Percentiles rank a stretch among this genome's conserved stretches.
phyloP scores from a whole-genome alignment of 2,329 filamentous ascomycete species.

The Arthrobotrys entomopaga region DNA sequence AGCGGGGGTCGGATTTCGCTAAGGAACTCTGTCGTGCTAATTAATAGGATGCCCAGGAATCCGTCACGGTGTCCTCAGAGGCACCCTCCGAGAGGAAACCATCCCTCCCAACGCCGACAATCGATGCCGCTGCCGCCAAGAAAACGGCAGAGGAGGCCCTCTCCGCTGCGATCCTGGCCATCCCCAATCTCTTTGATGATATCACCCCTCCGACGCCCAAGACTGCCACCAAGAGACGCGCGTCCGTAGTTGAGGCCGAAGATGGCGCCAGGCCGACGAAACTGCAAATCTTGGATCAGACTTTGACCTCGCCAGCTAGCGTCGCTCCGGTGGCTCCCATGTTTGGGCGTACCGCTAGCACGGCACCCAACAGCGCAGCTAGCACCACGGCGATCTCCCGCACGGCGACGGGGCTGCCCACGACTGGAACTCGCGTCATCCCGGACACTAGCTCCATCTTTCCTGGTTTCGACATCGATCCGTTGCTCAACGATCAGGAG shows the following conservation, averaged over 20 bases:
- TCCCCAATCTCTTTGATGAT: conserved; percentile 40
- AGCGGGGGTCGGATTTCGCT: conserved; percentile 1
- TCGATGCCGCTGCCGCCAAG: conserved; percentile 46
- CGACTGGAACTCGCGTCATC: conserved; percentile 11
- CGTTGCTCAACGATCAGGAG: conserved; percentile 38
- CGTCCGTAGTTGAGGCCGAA: conserved; percentile 17
- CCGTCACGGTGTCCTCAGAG: conserved; percentile 30
- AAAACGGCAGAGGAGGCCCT: conserved; percentile 49
- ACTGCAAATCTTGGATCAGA: conserved; percentile 47
- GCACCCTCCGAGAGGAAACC: conserved; percentile 35
- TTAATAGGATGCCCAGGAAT: conserved; percentile 48
- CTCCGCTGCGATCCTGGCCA: conserved; percentile 25
- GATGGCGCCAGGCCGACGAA: conserved; percentile 30
- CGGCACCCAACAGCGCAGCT: conserved; percentile 15
- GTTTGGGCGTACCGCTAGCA: conserved; percentile 28
- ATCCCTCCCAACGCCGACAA: conserved; percentile 31
- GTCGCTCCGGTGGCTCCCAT: conserved; percentile 47
- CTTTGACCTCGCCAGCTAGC: conserved; percentile 43
- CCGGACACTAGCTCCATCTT: conserved; percentile 33
- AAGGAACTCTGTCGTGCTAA: neutral
- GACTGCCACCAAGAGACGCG: conserved; percentile 24
- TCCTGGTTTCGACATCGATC: conserved; percentile 46
- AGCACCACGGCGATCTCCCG: conserved; percentile 44
- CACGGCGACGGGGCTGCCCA: conserved; percentile 16
- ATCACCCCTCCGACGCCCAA: conserved; percentile 19